Evolutionary conservation across 1,284 basidiomycete genomes (phyloP).

Genomic region (Megacollybia platyphylla): DNA sequence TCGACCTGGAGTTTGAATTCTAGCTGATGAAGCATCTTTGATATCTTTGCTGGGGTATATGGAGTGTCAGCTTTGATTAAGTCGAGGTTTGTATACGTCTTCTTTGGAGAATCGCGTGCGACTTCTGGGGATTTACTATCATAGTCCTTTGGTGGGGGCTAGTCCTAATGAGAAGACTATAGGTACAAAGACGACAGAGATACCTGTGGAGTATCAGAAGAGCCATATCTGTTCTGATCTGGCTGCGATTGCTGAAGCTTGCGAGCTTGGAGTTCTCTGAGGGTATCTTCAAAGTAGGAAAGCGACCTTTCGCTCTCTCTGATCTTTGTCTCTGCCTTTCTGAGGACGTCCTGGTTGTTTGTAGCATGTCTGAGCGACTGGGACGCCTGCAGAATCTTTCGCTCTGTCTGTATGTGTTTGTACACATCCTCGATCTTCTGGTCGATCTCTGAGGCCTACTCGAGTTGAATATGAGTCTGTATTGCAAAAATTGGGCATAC

Average conservation of each 20-base stretch:
- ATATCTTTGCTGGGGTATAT: conserved; percentile 92
- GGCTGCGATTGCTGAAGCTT: conserved; percentile 52
- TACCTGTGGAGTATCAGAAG: conserved; percentile 26
- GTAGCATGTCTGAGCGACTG: conserved; percentile 75
- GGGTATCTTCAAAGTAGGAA: conserved; percentile 79
- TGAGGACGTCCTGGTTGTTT: conserved; percentile 76
- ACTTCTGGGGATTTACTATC: conserved; percentile 27
- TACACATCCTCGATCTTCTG: conserved; percentile 88
- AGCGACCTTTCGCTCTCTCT: conserved; percentile 79
- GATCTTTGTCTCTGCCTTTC: conserved; percentile 76
- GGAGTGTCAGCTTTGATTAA: conserved; percentile 97
- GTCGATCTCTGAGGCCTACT: conserved; percentile 53
- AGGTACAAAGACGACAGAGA: conserved; percentile 4
- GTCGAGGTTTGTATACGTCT: conserved; percentile 73
- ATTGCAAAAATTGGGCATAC: conserved; percentile 11
- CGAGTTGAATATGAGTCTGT: neutral
- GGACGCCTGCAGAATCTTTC: conserved; percentile 83
- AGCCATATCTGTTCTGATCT: conserved; percentile 39
- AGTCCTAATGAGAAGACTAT: conserved; percentile 16
- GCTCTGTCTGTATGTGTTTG: conserved; percentile 84
- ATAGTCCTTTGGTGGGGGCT: conserved; percentile 40
- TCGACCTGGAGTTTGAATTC: conserved; percentile 99
- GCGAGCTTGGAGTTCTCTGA: conserved; percentile 72
- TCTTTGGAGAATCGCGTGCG: conserved; percentile 36
- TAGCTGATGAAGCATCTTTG: conserved; percentile 95